phyloP scores from a whole-genome alignment of 202 grass and related monocot species.

The Panicum hallii region DNA sequence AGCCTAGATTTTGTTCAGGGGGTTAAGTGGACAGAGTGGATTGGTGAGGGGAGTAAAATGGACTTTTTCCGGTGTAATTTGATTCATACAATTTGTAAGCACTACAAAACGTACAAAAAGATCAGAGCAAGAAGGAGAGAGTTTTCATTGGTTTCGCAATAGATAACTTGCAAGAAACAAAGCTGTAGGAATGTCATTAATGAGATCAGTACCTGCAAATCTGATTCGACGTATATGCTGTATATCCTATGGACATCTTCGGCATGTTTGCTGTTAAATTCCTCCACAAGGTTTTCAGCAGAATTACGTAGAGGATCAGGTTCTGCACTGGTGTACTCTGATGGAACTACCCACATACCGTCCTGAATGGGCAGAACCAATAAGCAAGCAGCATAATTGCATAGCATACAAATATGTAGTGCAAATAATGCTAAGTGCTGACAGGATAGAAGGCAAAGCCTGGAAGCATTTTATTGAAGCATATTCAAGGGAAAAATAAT shows the following conservation, averaged over 20 bases:
- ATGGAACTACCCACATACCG: constrained; percentile 72
- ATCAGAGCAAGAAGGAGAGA: background rate
- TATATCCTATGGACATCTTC: constrained; percentile 86
- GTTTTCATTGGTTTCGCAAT: background rate
- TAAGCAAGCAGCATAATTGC: background rate
- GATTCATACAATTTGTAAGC: background rate
- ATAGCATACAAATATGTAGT: constrained; percentile 4
- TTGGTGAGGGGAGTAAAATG: too few relatives aligned
- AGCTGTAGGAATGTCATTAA: constrained; percentile 21
- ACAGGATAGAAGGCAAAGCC: background rate
- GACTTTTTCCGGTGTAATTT: background rate
- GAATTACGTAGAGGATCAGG: constrained; percentile 89
- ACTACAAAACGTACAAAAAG: background rate
- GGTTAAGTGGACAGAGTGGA: too few relatives aligned
- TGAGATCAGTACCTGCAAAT: constrained; percentile 70
- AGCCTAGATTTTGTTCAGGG: too few relatives aligned
- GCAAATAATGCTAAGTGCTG: background rate
- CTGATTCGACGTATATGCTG: constrained; percentile 81
- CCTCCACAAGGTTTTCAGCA: constrained; percentile 88
- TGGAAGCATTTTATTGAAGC: constrained; percentile 1
- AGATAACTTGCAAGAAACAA: constrained; percentile 35
- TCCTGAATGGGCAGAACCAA: constrained; percentile 57
- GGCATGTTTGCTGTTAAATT: constrained; percentile 79
- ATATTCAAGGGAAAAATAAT: background rate
- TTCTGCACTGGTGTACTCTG: constrained; percentile 75